These are phyloP conservation scores for Rhizopus stolonifer DNA, from an alignment of 371 early-diverging fungal species.

Conservation along the genomic window DNA sequence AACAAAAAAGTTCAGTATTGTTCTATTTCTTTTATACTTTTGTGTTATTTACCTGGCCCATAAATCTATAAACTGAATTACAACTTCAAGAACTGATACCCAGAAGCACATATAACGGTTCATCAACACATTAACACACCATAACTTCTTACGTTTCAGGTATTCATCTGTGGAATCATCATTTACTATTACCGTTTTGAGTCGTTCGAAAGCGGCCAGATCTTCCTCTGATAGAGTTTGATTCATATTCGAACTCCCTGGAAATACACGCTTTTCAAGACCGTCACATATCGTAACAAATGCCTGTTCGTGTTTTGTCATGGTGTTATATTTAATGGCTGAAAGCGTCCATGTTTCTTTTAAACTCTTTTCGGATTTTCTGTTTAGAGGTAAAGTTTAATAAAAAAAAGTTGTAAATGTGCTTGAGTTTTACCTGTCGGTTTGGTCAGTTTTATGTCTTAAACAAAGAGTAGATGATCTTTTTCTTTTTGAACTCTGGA, in stretches of 20 bases:
- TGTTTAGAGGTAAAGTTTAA: neutral
- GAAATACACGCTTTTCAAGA: neutral
- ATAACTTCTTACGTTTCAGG: conserved; percentile 3
- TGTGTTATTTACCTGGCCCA: conserved; percentile 28
- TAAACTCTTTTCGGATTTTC: neutral
- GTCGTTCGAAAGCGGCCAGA: neutral
- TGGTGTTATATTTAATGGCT: neutral
- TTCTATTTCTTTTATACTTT: neutral
- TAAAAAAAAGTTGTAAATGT: neutral
- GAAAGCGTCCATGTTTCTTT: neutral
- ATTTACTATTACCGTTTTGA: neutral
- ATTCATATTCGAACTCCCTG: too few relatives aligned
- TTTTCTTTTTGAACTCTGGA: neutral
- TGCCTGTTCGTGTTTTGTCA: neutral
- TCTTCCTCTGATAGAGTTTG: neutral
- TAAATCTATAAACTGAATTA: conserved; percentile 34
- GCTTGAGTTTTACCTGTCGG: neutral
- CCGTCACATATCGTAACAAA: neutral
- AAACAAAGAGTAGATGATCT: neutral
- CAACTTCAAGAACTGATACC: conserved; percentile 25
- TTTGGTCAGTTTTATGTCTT: neutral
- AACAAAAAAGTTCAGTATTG: neutral
- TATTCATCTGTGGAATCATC: neutral
- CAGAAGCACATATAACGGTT: conserved; percentile 16
- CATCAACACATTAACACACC: conserved; percentile 15